Evolutionary conservation across 2,329 filamentous ascomycete genomes (phyloP).

Genomic region (Plenodomus lindquistii): DNA sequence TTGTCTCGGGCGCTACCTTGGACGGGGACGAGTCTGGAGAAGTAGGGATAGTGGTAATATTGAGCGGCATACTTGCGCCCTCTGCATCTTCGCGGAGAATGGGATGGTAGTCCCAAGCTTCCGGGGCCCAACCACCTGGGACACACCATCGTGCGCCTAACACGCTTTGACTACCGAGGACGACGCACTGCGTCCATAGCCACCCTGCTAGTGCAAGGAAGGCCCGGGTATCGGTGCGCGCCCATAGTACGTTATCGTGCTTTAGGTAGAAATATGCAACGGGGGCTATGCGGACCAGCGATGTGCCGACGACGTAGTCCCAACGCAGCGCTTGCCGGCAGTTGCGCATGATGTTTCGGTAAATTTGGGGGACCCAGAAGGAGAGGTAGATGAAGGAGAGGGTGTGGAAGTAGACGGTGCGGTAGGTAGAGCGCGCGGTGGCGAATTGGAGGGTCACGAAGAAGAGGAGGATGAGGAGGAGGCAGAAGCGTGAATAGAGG

Average conservation of each 20-base stretch:
- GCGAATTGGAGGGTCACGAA: slow-evolving; percentile 64
- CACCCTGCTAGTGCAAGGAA: slow-evolving; percentile 71
- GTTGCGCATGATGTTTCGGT: slow-evolving; percentile 86
- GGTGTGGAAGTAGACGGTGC: slow-evolving; percentile 61
- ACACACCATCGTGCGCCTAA: slow-evolving; percentile 88
- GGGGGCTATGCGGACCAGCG: slow-evolving; percentile 74
- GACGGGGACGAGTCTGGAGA: slow-evolving; percentile 12
- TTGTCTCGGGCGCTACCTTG: slow-evolving; percentile 8
- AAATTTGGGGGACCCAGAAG: slow-evolving; percentile 90
- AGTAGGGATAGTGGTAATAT: slow-evolving; percentile 50
- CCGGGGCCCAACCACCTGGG: slow-evolving; percentile 66
- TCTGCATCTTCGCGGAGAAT: slow-evolving; percentile 83
- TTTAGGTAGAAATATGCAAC: slow-evolving; percentile 84
- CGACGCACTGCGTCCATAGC: slow-evolving; percentile 84
- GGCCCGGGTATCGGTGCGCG: slow-evolving; percentile 67
- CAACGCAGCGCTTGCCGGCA: slow-evolving; percentile 89
- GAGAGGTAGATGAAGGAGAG: slow-evolving; percentile 79
- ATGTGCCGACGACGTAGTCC: slow-evolving; percentile 88
- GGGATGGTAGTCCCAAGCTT: slow-evolving; percentile 93
- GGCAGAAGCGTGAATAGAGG: slow-evolving; percentile 65
- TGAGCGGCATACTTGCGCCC: slow-evolving; percentile 75
- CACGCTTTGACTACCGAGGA: slow-evolving; percentile 80
- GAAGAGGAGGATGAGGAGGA: slow-evolving; percentile 60
- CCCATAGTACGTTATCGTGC: slow-evolving; percentile 78
- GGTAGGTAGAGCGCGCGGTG: slow-evolving; percentile 58